Percentiles rank a stretch among this genome's conserved stretches.
Conservation (phyloP, 1,139 yeast species). For the Diutina ranongensis region DNA sequence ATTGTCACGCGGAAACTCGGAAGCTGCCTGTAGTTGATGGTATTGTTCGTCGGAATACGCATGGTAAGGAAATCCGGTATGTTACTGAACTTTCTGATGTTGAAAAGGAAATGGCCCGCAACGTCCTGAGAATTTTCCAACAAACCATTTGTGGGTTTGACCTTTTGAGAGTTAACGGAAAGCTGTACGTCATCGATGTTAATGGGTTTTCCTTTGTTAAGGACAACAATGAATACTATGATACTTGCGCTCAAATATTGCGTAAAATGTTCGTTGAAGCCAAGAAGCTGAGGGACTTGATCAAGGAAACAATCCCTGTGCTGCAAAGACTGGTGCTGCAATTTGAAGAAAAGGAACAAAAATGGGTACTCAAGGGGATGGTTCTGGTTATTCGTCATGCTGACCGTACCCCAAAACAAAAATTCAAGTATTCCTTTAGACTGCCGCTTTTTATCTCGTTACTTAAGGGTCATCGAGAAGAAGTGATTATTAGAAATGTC, state of each 20-base stretch:
- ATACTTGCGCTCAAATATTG: conserved; percentile 67
- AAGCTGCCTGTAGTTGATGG: conserved; percentile 99
- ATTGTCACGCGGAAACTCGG: conserved; percentile 96
- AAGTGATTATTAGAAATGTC: conserved; percentile 86
- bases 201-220: conserved; percentile 97
- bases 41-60: conserved; percentile 91
- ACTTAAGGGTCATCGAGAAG: conserved; percentile 89
- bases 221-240: conserved; percentile 81
- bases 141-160: conserved; percentile 99
- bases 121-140: conserved; percentile 63
- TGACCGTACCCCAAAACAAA: conserved; percentile 98
- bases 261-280: conserved; percentile 61
- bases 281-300: conserved; percentile 30
- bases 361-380: conserved; percentile 94
- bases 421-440: conserved; percentile 88
- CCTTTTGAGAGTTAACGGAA: conserved; percentile 76
- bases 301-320: conserved; percentile 29
- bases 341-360: conserved; percentile 76
- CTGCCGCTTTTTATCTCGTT: conserved; percentile 78
- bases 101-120: conserved; percentile 72
- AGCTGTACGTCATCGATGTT: conserved; percentile 90
- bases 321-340: conserved; percentile 29
- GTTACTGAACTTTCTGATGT: conserved; percentile 67
- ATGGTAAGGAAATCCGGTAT: conserved; percentile 92
- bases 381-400: conserved; percentile 93